Conservation (phyloP, 306 rosid species). For the Biancaea sappan region DNA sequence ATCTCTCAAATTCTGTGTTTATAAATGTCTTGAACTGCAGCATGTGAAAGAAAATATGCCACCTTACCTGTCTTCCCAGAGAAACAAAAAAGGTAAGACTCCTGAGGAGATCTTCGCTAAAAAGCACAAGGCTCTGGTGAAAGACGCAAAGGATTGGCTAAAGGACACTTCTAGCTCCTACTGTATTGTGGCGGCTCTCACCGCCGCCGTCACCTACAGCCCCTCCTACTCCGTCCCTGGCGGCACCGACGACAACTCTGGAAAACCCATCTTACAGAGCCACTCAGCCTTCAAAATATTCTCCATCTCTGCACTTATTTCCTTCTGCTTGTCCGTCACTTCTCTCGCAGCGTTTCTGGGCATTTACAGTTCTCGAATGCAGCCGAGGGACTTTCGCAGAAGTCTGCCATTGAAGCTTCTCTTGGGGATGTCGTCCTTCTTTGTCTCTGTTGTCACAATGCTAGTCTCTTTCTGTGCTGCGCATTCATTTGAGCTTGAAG, state of each 20-base stretch:
- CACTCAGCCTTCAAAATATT: background rate
- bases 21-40: background rate
- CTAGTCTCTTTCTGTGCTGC: constrained; percentile 43
- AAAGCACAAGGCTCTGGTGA: background rate
- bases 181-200: constrained; percentile 1
- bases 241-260: background rate
- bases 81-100: background rate
- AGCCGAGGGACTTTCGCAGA: background rate
- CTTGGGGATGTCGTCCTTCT: constrained; percentile 9
- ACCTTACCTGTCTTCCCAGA: background rate
- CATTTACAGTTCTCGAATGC: constrained; percentile 14
- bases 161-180: background rate
- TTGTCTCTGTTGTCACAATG: constrained; percentile 31
- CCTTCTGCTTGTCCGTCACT: background rate
- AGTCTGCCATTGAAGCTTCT: background rate
- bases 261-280: background rate
- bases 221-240: background rate
- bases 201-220: background rate
- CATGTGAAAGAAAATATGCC: constrained; percentile 7
- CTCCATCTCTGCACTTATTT: background rate
- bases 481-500: constrained; percentile 25
- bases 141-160: background rate
- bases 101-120: background rate
- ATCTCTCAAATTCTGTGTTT: background rate
- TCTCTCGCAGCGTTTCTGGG: background rate